phyloP scores from a whole-genome alignment of 345 rosid species.

The Anastatica hierochuntica region DNA sequence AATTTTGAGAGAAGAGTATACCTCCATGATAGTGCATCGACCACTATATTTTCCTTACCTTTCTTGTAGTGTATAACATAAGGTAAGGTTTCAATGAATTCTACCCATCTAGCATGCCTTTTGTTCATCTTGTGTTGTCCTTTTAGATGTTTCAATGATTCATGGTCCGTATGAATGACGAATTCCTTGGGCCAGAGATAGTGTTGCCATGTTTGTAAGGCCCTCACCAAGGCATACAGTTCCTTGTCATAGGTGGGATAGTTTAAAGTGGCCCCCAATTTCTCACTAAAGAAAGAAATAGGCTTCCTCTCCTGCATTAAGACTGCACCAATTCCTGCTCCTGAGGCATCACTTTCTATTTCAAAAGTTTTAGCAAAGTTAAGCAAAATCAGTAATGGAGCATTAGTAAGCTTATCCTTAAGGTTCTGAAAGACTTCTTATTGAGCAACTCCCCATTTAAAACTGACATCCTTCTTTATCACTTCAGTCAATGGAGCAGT shows the following conservation, averaged over 20 bases:
- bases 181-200: not conserved
- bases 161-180: not conserved
- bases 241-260: not conserved
- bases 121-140: not conserved
- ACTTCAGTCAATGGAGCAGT: not conserved
- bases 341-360: not conserved
- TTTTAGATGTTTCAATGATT: not conserved
- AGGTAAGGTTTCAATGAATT: not conserved
- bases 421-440: not conserved
- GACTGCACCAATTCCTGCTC: not conserved
- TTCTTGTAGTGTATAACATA: not conserved
- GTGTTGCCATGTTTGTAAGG: not conserved
- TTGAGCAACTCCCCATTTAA: not conserved
- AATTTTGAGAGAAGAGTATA: not conserved
- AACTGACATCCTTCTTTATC: not conserved
- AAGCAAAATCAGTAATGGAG: not conserved
- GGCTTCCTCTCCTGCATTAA: not conserved
- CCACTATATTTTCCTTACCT: not conserved
- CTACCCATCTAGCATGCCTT: not conserved
- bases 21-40: not conserved
- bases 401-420: not conserved
- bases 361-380: not conserved
- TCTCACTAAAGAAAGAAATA: not conserved
- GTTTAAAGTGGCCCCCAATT: not conserved
- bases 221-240: not conserved